phyloP scores from a whole-genome alignment of 2,329 filamentous ascomycete genomes.

The Davidsoniella virescens region DNA sequence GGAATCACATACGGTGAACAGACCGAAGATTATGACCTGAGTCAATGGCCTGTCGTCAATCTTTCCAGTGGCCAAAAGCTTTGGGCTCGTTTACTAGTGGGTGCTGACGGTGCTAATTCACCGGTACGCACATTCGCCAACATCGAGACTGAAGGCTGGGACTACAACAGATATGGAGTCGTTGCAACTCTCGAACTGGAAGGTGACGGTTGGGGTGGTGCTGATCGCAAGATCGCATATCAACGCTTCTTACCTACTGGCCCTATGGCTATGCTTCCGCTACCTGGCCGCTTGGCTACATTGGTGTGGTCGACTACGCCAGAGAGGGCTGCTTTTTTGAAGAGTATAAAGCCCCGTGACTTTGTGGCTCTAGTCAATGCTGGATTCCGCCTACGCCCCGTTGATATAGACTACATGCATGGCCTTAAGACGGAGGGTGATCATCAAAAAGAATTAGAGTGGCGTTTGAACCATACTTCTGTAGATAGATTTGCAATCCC shows the following conservation, averaged over 20 bases:
- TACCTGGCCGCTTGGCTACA: conserved; percentile 68
- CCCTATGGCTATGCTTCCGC: conserved; percentile 76
- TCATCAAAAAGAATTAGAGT: conserved; percentile 63
- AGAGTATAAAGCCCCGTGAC: conserved; percentile 53
- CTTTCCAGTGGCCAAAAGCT: conserved; percentile 52
- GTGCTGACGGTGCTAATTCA: conserved; percentile 88
- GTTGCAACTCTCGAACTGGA: conserved; percentile 74
- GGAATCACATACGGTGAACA: conserved; percentile 61
- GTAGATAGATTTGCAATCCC: conserved; percentile 41
- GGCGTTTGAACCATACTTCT: conserved; percentile 60
- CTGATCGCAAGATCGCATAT: conserved; percentile 59
- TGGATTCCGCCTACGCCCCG: conserved; percentile 65
- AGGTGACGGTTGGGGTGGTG: conserved; percentile 37
- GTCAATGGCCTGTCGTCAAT: conserved; percentile 73
- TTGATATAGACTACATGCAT: conserved; percentile 75
- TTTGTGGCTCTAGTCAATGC: conserved; percentile 85
- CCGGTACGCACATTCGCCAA: conserved; percentile 80
- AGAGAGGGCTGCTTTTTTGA: conserved; percentile 60
- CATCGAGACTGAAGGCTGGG: conserved; percentile 78
- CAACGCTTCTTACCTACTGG: conserved; percentile 90
- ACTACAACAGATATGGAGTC: conserved; percentile 78
- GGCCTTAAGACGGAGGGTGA: conserved; percentile 30
- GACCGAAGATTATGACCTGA: conserved; percentile 55
- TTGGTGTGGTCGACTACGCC: conserved; percentile 93
- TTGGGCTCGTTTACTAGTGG: conserved; percentile 70